These are phyloP conservation scores for Calonectria pseudoturangicola DNA, from an alignment of 2,329 filamentous ascomycete species.

Conservation along the genomic window DNA sequence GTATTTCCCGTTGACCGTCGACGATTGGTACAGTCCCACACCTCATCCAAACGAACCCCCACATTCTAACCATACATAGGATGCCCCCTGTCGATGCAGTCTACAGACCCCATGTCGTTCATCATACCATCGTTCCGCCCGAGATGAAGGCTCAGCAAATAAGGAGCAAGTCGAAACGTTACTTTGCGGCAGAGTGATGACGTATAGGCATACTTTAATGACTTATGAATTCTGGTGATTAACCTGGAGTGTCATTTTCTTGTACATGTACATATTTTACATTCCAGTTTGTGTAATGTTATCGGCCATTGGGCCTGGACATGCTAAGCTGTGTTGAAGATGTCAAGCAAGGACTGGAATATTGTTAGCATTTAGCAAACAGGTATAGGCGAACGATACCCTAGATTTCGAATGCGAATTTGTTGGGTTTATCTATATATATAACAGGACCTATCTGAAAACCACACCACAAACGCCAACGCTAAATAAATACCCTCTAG, in stretches of 20 bases:
- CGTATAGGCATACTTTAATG: slow-evolving; percentile 40
- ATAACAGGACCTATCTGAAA: neutral
- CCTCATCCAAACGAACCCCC: neutral
- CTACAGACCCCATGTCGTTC: slow-evolving; percentile 93
- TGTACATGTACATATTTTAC: slow-evolving; percentile 43
- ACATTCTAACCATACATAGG: slow-evolving; percentile 62
- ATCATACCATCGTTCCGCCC: slow-evolving; percentile 84
- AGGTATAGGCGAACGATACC: slow-evolving; percentile 45
- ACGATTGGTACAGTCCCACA: slow-evolving; percentile 80
- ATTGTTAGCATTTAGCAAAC: slow-evolving; percentile 37
- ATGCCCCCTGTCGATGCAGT: slow-evolving; percentile 93
- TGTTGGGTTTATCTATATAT: slow-evolving; percentile 12
- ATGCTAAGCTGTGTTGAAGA: slow-evolving; percentile 16
- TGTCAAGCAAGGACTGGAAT: slow-evolving; percentile 26
- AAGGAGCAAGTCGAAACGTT: slow-evolving; percentile 80
- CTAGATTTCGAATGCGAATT: slow-evolving; percentile 45
- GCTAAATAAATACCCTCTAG: neutral
- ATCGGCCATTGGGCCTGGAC: neutral
- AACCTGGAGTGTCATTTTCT: slow-evolving; percentile 38
- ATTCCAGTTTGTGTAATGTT: slow-evolving; percentile 38
- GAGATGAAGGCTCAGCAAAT: slow-evolving; percentile 82
- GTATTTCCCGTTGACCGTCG: slow-evolving; percentile 92
- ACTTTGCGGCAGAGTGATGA: slow-evolving; percentile 79
- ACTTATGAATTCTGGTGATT: slow-evolving; percentile 47
- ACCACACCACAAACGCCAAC: slow-evolving; percentile 1